These are phyloP conservation scores for Backusella psychrophila DNA, from an alignment of 192 early-diverging fungal species.

Conservation along the genomic window DNA sequence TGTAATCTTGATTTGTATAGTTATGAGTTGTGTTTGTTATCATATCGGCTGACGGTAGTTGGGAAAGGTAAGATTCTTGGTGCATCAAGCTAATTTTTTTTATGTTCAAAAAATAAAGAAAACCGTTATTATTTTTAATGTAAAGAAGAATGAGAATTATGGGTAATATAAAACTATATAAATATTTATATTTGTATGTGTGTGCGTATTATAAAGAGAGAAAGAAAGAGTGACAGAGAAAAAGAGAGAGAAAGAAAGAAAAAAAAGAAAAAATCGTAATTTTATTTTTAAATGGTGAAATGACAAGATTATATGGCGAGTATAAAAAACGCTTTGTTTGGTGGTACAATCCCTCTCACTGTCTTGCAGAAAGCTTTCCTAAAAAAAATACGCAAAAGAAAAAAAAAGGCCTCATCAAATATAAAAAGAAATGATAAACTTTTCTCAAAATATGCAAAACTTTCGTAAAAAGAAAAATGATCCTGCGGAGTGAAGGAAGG, in stretches of 20 bases:
- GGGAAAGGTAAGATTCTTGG: neutral
- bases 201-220: neutral
- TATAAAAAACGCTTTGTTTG: neutral
- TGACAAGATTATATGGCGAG: neutral
- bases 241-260: neutral
- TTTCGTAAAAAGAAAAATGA: neutral
- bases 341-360: neutral
- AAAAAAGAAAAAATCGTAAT: neutral
- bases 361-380: neutral
- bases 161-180: neutral
- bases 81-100: neutral
- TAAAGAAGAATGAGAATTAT: neutral
- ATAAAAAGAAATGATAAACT: neutral
- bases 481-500: neutral
- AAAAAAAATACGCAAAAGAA: neutral
- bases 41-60: neutral
- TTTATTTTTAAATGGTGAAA: conserved; percentile 13
- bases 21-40: neutral
- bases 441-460: neutral
- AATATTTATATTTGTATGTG: neutral
- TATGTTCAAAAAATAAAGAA: neutral
- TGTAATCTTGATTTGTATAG: neutral
- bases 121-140: neutral
- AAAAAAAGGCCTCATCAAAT: neutral
- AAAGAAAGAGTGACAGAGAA: neutral